phyloP scores from a whole-genome alignment of 176 grass and related monocot genomes.

The Phragmites australis region DNA sequence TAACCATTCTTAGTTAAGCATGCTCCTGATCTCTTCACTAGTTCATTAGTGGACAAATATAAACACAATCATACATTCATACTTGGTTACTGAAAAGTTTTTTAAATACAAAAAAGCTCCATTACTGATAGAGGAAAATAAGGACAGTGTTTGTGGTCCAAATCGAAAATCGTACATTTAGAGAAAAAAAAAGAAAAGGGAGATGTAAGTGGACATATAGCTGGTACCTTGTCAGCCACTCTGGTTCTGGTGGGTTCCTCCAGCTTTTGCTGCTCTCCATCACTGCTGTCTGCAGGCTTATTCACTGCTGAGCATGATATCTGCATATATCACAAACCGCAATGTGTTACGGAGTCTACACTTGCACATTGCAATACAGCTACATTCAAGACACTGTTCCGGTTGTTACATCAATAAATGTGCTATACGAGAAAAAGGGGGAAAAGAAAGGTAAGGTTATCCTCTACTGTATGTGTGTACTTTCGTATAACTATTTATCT shows the following conservation, averaged over 20 bases:
- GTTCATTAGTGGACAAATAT: not conserved
- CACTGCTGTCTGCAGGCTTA: constrained; percentile 50
- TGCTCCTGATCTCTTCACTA: constrained; percentile 10
- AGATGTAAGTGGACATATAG: constrained; percentile 35
- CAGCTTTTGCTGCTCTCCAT: constrained; percentile 69
- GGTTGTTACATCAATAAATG: not conserved
- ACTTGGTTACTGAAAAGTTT: constrained; percentile 31
- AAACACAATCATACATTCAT: not conserved
- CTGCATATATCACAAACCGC: constrained; percentile 48
- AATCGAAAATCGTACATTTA: not conserved
- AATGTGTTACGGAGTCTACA: constrained; percentile 21
- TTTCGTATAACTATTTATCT: constrained; percentile 13
- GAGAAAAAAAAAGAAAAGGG: constrained; percentile 17
- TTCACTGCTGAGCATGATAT: constrained; percentile 72
- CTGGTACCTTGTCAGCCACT: constrained; percentile 76
- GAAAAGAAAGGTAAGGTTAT: not conserved
- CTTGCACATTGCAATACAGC: constrained; percentile 6
- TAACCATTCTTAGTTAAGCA: constrained; percentile 13
- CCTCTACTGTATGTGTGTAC: constrained; percentile 12
- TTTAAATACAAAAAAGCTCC: not conserved
- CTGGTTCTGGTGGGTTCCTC: constrained; percentile 59
- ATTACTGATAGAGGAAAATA: constrained; percentile 13
- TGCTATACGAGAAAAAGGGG: not conserved
- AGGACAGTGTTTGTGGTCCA: constrained; percentile 26
- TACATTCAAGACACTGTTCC: constrained; percentile 15